Percentiles rank a stretch among this genome's conserved stretches.
These are phyloP conservation scores for Leucosporidium creatinivorum DNA, from an alignment of 768 basidiomycete species.

Conservation along the genomic window DNA sequence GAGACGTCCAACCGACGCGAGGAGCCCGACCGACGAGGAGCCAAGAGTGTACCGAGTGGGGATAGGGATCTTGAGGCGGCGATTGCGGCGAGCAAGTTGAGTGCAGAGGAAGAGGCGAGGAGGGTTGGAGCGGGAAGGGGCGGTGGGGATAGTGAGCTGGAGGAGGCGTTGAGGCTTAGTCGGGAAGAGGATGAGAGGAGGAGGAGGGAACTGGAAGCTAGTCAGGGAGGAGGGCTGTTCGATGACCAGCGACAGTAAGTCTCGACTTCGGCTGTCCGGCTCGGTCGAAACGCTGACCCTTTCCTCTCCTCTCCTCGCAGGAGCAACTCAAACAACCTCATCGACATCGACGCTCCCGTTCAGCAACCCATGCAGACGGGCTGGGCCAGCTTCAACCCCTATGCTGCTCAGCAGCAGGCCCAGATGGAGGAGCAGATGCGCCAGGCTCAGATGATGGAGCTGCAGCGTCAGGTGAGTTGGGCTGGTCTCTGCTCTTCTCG, in stretches of 20 bases:
- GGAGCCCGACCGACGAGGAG: constrained; percentile 3
- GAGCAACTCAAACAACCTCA: constrained; percentile 24
- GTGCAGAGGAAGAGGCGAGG: constrained; percentile 60
- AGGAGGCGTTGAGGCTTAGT: constrained; percentile 72
- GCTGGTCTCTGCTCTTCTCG: too few species aligned
- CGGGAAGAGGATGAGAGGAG: constrained; percentile 82
- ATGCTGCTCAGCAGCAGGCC: constrained; percentile 41
- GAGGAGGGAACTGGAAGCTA: constrained; percentile 60
- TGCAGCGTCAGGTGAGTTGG: constrained; percentile 61
- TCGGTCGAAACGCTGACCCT: not conserved
- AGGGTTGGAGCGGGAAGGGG: constrained; percentile 44
- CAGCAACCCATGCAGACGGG: constrained; percentile 49
- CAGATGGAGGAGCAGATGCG: constrained; percentile 37
- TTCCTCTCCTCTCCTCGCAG: constrained; percentile 3
- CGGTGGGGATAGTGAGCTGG: constrained; percentile 73
- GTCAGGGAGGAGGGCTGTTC: constrained; percentile 68
- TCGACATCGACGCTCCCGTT: constrained; percentile 45
- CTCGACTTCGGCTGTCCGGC: constrained; percentile 17
- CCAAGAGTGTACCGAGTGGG: constrained; percentile 37
- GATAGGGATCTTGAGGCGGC: constrained; percentile 80
- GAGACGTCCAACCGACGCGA: constrained; percentile 7
- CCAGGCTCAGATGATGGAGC: constrained; percentile 77
- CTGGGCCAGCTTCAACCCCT: constrained; percentile 84
- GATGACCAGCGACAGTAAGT: constrained; percentile 79
- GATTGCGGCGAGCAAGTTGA: constrained; percentile 81